phyloP scores from a whole-genome alignment of 2,329 filamentous ascomycete species.

The Mycosphaerelloides madeirae region DNA sequence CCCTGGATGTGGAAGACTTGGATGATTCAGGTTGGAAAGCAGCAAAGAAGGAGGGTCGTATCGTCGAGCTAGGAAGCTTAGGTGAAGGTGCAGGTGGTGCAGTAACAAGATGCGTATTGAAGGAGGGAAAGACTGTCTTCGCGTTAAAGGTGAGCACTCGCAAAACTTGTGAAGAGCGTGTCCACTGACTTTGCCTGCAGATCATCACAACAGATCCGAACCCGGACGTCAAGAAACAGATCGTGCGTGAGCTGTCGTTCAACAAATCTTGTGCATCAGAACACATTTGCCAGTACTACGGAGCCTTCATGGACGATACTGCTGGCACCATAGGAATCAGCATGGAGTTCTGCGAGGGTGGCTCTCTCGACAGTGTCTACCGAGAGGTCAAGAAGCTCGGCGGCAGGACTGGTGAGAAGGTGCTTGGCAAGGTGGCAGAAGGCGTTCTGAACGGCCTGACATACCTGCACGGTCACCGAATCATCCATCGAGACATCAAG shows the following conservation, averaged over 20 bases:
- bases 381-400: conserved; percentile 94
- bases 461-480: conserved; percentile 91
- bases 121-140: conserved; percentile 89
- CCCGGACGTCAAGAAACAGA: conserved; percentile 97
- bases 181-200: conserved; percentile 44
- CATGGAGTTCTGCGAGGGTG: conserved; percentile 98
- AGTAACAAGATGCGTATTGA: conserved; percentile 84
- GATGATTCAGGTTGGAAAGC: conserved; percentile 95
- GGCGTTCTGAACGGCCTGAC: conserved; percentile 90
- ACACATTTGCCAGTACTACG: conserved; percentile 96
- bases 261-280: conserved; percentile 96
- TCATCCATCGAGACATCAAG: conserved; percentile 98
- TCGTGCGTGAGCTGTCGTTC: conserved; percentile 90
- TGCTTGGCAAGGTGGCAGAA: conserved; percentile 92
- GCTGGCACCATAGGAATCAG: conserved; percentile 96
- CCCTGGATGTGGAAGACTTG: conserved; percentile 85
- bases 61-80: conserved; percentile 80
- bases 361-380: conserved; percentile 93
- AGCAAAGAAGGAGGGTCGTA: conserved; percentile 81
- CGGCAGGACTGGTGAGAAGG: conserved; percentile 92
- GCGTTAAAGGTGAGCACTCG: conserved; percentile 74
- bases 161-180: neutral
- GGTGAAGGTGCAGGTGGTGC: conserved; percentile 95
- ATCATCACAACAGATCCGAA: conserved; percentile 98
- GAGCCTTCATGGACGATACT: conserved; percentile 92